A percentile compares a stretch with the other conserved stretches of the same genome.
phyloP scores from a whole-genome alignment of 805 yeast species.

The Zygoascus flipseniorum region DNA sequence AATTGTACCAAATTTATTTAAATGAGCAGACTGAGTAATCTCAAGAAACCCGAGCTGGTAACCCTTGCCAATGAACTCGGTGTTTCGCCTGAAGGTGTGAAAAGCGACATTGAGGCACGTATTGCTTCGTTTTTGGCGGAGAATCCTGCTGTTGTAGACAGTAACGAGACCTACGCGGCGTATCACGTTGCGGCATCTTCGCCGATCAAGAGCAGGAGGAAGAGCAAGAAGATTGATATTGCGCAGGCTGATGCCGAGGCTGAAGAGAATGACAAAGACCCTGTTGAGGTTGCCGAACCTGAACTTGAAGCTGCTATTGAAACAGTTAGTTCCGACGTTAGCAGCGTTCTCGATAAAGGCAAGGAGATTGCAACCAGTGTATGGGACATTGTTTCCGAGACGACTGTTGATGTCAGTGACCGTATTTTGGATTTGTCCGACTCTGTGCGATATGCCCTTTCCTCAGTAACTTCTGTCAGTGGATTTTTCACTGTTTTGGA shows the following conservation, averaged over 20 bases:
- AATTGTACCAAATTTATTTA: background rate
- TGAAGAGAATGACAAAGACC: conserved; percentile 11
- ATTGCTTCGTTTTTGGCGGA: conserved; percentile 15
- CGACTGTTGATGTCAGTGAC: conserved; percentile 16
- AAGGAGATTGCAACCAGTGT: conserved; percentile 15
- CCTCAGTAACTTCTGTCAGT: conserved; percentile 25
- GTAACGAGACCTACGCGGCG: conserved; percentile 17
- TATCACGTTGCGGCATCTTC: conserved; percentile 12
- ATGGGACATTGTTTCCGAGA: conserved; percentile 20
- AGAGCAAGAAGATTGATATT: conserved; percentile 9
- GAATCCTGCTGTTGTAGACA: conserved; percentile 11
- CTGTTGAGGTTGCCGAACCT: background rate
- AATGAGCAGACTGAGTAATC: conserved; percentile 27
- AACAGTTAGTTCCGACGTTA: conserved; percentile 13
- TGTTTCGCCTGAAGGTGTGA: conserved; percentile 25
- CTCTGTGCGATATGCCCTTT: conserved; percentile 18
- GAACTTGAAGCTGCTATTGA: conserved; percentile 6
- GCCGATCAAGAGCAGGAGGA: conserved; percentile 9
- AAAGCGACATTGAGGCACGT: conserved; percentile 24
- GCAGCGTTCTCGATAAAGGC: conserved; percentile 10
- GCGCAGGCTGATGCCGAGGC: conserved; percentile 12
- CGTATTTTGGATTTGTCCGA: conserved; percentile 9
- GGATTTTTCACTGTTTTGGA: conserved; percentile 8
- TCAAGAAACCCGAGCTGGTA: conserved; percentile 33
- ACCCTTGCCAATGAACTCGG: conserved; percentile 31